Base-by-base conservation (phyloP, 2,329 filamentous ascomycete genomes). In the Aureobasidium sp. region DNA sequence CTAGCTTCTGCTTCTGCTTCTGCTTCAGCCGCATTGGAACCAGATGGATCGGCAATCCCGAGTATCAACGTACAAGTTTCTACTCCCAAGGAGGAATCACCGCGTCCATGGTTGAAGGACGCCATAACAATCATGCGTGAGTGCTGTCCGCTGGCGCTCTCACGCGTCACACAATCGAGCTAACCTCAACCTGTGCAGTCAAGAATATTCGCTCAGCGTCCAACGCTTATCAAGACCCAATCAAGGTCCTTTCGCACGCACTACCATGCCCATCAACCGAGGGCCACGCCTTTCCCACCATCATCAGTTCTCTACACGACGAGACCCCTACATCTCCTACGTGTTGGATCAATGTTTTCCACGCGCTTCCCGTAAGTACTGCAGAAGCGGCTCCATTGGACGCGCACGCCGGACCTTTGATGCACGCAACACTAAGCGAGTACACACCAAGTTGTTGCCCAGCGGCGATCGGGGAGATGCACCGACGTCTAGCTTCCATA, bases 331-430 rank as follows among this genome's bases (percentile, higher is more conserved):
- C 76, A 3, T 78, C 76, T 53, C 76, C 79, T 15, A 83, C 79
- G 0, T 79, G 79, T 2, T 86, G 84, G 75, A 85, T 86, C 71
- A 85, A 85, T 63, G 80, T 87, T 54, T 85, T 83, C 59, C 84
- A 87, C 67, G 84, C 84, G 1, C 81, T 86, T 1, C 83, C 83
- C 27, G 54, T 58, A 39, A 47, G 54, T 58, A 34, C 16, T 5
- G 4, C 10, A 5, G 29, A 21, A 10, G 41, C 41, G 25, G 41
- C 30, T 25, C 16, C n/a, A 30, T 30, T 5, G 3, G 9, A 13
- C 16, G 6, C 7, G 3, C n/a, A 21, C 30, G 11, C 11, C 25
- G 13, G 11, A 34, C n/a, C 13, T 25, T 25, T 25, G 29, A 10
- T 36, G 47, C 47, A 32, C 44, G 27, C 11, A n/a, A 7, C 37